Percentiles rank a stretch among this genome's conserved stretches.
phyloP scores from a whole-genome alignment of 129 eudicot species.

The Flaveria sonorensis region DNA sequence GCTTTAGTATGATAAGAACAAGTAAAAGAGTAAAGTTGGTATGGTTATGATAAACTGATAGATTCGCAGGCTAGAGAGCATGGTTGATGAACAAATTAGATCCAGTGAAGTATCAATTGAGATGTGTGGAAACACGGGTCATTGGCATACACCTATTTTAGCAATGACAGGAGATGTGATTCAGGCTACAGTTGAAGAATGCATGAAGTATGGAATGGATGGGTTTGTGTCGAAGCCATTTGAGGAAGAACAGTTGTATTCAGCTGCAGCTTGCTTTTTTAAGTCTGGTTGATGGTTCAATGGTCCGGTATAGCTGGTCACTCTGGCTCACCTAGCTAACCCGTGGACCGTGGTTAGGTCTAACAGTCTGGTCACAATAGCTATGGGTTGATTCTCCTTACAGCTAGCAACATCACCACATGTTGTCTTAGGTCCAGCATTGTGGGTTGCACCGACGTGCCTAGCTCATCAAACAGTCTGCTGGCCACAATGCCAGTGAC shows the following conservation, averaged over 20 bases:
- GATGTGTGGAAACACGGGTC: conserved; percentile 26
- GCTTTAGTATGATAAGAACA: neutral
- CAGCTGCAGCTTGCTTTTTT: conserved; percentile 78
- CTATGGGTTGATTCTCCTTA: no score
- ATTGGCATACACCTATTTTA: conserved; percentile 88
- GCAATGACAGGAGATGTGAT: conserved; percentile 98
- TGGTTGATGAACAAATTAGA: conserved; percentile 36
- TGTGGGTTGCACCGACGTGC: neutral
- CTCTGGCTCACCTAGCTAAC: neutral
- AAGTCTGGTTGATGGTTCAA: conserved; percentile 45
- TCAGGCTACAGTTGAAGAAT: conserved; percentile 76
- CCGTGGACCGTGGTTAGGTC: neutral
- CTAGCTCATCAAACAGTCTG: conserved; percentile 2
- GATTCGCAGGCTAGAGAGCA: conserved; percentile 53
- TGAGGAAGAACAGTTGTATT: conserved; percentile 66
- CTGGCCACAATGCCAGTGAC: neutral
- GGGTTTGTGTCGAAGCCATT: conserved; percentile 88
- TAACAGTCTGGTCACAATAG: neutral
- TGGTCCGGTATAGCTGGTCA: neutral
- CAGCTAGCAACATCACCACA: neutral
- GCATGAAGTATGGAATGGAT: conserved; percentile 85
- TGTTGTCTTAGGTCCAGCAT: neutral
- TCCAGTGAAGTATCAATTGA: conserved; percentile 37
- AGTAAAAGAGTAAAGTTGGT: neutral
- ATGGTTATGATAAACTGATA: conserved; percentile 11